These are phyloP conservation scores for Diaporthe vexans DNA, from an alignment of 2,329 filamentous ascomycete species.

Conservation along the genomic window DNA sequence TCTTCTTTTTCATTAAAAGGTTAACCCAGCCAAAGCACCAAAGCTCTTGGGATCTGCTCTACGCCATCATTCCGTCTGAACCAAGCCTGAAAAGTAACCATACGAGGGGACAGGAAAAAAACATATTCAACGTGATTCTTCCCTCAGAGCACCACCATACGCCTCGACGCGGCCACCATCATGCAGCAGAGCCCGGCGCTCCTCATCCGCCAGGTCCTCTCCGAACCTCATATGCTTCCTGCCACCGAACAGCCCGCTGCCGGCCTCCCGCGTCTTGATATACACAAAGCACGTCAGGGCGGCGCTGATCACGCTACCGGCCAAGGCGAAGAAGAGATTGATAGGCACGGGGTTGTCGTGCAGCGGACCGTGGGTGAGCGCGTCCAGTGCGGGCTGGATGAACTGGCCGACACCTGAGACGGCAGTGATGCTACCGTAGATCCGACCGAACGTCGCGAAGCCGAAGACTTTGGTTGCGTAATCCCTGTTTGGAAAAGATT, in stretches of 20 bases:
- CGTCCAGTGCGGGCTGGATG: conserved; percentile 77
- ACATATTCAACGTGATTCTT: neutral
- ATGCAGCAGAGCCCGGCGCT: conserved; percentile 12
- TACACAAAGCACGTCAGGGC: conserved; percentile 69
- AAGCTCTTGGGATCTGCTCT: neutral
- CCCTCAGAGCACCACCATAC: neutral
- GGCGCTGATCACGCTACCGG: conserved; percentile 68
- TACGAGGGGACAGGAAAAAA: too few relatives aligned
- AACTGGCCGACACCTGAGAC: conserved; percentile 80
- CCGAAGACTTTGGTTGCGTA: conserved; percentile 85
- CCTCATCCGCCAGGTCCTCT: conserved; percentile 13
- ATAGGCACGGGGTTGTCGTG: conserved; percentile 73
- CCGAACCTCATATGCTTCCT: neutral
- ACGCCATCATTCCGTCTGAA: neutral
- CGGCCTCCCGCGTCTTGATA: conserved; percentile 42
- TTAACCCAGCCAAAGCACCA: neutral
- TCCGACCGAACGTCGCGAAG: conserved; percentile 83
- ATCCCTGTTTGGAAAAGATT: conserved; percentile 58
- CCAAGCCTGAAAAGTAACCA: neutral
- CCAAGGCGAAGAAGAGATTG: conserved; percentile 69
- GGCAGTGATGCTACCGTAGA: conserved; percentile 83
- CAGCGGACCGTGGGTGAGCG: conserved; percentile 74
- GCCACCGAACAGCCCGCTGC: neutral
- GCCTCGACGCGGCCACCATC: neutral
- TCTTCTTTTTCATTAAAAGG: neutral